Evolutionary conservation across 371 early-diverging fungal genomes (phyloP).

Genomic region (Furculomyces boomerangus): DNA sequence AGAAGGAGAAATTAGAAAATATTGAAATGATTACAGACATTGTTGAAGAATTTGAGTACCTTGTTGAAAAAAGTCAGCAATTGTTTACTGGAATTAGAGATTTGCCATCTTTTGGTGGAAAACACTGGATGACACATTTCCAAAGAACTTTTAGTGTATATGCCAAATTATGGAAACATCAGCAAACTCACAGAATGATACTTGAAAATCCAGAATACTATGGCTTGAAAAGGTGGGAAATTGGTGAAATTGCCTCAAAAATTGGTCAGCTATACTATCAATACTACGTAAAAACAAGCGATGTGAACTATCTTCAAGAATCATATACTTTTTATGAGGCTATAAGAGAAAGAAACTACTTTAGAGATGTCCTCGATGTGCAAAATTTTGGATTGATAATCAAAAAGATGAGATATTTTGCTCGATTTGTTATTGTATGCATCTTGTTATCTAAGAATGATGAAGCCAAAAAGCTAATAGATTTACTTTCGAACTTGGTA

Average conservation of each 20-base stretch:
- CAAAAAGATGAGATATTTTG: conserved; percentile 91
- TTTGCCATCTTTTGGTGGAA: conserved; percentile 53
- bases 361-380: conserved; percentile 74
- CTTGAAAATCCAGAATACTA: conserved; percentile 74
- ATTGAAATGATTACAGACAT: conserved; percentile 20
- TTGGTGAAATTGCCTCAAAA: conserved; percentile 95
- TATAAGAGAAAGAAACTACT: conserved; percentile 83
- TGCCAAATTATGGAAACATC: conserved; percentile 84
- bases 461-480: conserved; percentile 47
- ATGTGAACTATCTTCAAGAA: conserved; percentile 86
- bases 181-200: conserved; percentile 57
- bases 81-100: conserved; percentile 81
- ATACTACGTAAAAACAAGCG: conserved; percentile 82
- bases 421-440: conserved; percentile 89
- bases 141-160: conserved; percentile 93
- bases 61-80: conserved; percentile 92
- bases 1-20: no score
- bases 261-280: conserved; percentile 88
- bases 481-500: conserved; percentile 59
- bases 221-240: conserved; percentile 90
- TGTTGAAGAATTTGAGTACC: conserved; percentile 79
- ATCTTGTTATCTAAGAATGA: conserved; percentile 64
- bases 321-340: conserved; percentile 91
- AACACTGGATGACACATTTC: conserved; percentile 75
- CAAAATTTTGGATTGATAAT: conserved; percentile 83